Base-by-base conservation (phyloP, 2,329 filamentous ascomycete species). In the Ceratocystis variospora region DNA sequence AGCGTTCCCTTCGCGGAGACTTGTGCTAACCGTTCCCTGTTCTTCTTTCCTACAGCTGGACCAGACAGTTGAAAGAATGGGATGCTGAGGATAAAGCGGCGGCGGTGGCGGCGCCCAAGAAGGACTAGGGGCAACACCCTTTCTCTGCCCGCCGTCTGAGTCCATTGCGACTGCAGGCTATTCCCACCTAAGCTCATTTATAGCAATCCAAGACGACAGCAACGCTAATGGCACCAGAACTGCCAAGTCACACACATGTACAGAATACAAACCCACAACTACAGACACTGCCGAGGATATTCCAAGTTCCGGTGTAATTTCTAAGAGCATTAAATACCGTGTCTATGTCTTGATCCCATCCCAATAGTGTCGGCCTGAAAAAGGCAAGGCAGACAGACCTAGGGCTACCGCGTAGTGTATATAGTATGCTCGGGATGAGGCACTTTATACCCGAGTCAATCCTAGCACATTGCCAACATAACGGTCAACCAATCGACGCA, bases 61-160 rank as follows among this genome's bases (percentile, higher is more conserved):
- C 77, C 68, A 78, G 74, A 71, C 77, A 79, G 68, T 71, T 79
- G 74, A 76, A 75, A 68, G 73, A 76, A 69, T 79, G 75, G 75
- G 77, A 79, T 66, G 76, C 75, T 71, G 76, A 79, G 73, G 77
- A 79, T 62, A 72, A 71, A 64, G 66, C 70, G 68, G 75, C 75
- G 70, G 70, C 72, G 33, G 74, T 73, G 68, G 71, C 73, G 66
- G 70, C 69, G 48, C 72, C 74, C 69, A 71, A 63, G 66, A 71
- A 73, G 69, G 72, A 73, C 65, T 66, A 59, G 17, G 12, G 12
- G 62, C 17, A 22, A 17, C 15, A 19, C n/a, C 5, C 10, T 37
- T 15, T 12, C 33, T 31, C 28, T n/a, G 25, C 33, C 53, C 33
- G 17, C 33, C 33, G 53, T 59, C 53, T 19, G 17, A 15, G 53